These are phyloP conservation scores for Crepidotus variabilis DNA, from an alignment of 768 basidiomycete species.

Conservation along the genomic window DNA sequence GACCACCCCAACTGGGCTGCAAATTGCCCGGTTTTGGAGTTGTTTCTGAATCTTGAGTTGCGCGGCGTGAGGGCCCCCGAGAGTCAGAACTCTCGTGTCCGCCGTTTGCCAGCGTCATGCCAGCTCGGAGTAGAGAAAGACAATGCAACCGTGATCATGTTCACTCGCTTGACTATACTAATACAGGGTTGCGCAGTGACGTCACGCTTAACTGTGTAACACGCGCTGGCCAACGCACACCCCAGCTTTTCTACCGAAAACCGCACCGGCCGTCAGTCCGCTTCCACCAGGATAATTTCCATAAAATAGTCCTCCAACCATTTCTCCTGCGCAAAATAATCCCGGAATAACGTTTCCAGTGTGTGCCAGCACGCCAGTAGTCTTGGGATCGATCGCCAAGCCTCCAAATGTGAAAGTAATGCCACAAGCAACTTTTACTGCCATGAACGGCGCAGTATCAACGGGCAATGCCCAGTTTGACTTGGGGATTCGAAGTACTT, in stretches of 20 bases:
- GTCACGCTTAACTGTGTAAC: conserved; percentile 10
- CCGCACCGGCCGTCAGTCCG: conserved; percentile 60
- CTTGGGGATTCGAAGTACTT: conserved; percentile 41
- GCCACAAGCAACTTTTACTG: conserved; percentile 66
- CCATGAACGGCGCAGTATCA: conserved; percentile 51
- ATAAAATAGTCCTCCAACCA: conserved; percentile 63
- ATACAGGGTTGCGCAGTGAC: conserved; percentile 9
- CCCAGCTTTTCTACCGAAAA: conserved; percentile 62
- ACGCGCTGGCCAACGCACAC: conserved; percentile 18
- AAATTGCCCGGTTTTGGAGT: conserved; percentile 8
- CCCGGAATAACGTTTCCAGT: conserved; percentile 43
- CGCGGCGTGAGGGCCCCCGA: background rate
- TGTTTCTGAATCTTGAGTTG: conserved; percentile 13
- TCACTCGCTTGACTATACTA: background rate
- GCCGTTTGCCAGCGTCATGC: conserved; percentile 23
- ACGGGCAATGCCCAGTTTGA: conserved; percentile 72
- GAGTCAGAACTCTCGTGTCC: conserved; percentile 14
- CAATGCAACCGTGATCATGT: background rate
- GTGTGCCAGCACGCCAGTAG: conserved; percentile 46
- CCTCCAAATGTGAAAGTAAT: conserved; percentile 76
- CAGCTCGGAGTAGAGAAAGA: background rate
- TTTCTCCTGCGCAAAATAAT: conserved; percentile 68
- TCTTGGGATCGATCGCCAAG: conserved; percentile 52
- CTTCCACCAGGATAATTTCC: conserved; percentile 68
- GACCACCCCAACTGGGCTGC: background rate